Evolutionary conservation across 345 rosid genomes (phyloP).

Genomic region (Anacardium occidentale): DNA sequence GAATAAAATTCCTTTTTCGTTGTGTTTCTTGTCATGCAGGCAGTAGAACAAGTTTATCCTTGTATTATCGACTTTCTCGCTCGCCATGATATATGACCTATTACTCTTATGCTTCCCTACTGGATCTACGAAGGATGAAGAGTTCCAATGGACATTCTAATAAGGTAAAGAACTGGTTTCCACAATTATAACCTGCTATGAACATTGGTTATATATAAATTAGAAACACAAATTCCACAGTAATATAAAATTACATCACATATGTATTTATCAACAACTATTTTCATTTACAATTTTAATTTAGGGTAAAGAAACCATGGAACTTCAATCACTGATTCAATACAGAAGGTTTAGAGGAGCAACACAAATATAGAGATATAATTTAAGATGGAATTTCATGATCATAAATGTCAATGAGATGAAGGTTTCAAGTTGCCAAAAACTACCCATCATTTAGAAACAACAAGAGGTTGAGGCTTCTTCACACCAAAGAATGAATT

Average conservation of each 20-base stretch:
- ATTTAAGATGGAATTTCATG: conserved; percentile 18
- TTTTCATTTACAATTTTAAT: too few species aligned
- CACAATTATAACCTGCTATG: neutral
- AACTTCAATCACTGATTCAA: neutral
- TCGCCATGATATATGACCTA: conserved; percentile 52
- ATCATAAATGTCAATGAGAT: conserved; percentile 20
- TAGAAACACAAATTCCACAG: neutral
- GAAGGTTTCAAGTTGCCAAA: neutral
- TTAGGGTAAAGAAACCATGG: neutral
- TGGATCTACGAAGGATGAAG: neutral
- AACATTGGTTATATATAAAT: neutral
- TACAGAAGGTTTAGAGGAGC: neutral
- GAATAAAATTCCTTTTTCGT: neutral
- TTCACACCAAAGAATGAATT: conserved; percentile 33
- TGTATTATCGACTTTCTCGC: conserved; percentile 51
- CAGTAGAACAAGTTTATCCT: conserved; percentile 54
- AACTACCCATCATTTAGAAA: conserved; percentile 13
- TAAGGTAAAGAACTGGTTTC: neutral
- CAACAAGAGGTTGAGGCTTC: conserved; percentile 16
- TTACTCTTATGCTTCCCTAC: neutral
- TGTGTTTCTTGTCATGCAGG: conserved; percentile 39
- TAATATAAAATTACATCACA: too few species aligned
- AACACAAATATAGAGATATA: neutral
- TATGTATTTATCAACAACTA: too few species aligned
- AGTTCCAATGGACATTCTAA: neutral